Conservation (phyloP, 139 green algal species). For the Chlamydomonas eustigma region DNA sequence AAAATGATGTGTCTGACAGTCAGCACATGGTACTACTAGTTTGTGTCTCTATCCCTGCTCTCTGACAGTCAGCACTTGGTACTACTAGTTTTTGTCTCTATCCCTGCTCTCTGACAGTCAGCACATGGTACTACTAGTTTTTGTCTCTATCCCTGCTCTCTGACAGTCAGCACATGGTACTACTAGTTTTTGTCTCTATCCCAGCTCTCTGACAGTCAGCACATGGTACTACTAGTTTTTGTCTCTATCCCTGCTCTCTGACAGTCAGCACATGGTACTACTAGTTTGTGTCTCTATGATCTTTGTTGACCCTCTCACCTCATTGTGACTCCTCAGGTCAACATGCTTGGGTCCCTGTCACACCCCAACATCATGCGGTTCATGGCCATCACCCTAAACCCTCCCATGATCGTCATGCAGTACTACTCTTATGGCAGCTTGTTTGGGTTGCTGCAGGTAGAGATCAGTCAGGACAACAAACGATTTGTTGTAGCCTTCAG, state of each 20-base stretch:
- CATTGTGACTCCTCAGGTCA: too few relatives aligned
- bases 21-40: neutral
- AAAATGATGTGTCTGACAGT: too few relatives aligned
- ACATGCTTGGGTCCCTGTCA: conserved; percentile 25
- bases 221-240: neutral
- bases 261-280: neutral
- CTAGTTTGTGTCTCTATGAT: neutral
- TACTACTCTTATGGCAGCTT: conserved; percentile 62
- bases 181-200: neutral
- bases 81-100: neutral
- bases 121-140: too few relatives aligned
- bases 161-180: neutral
- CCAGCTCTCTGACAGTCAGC: neutral
- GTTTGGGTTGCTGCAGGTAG: conserved; percentile 49
- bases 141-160: neutral
- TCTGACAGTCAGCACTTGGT: neutral
- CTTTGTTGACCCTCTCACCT: too few relatives aligned
- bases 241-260: neutral
- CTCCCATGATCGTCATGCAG: conserved; percentile 58
- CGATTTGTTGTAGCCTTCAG: neutral
- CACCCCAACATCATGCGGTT: conserved; percentile 56
- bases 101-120: neutral
- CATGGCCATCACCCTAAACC: conserved; percentile 52
- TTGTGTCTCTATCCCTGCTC: neutral
- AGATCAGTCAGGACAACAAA: neutral